Percentiles rank a stretch among this genome's conserved stretches.
These are phyloP conservation scores for Komagataella pastoris DNA, from an alignment of 805 yeast genomes.

Conservation along the genomic window DNA sequence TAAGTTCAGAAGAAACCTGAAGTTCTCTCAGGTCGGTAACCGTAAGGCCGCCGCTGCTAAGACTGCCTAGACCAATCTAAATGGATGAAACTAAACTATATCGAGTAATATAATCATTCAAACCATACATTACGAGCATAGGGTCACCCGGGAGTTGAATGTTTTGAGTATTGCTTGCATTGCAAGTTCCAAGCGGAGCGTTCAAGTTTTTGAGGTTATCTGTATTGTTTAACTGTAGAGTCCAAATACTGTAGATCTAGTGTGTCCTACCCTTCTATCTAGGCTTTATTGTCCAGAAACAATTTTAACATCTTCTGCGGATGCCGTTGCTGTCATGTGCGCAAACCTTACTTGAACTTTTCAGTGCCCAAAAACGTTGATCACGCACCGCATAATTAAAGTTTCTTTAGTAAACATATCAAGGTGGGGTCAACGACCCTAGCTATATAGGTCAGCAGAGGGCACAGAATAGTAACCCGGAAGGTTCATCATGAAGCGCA, in stretches of 20 bases:
- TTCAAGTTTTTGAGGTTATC: not conserved
- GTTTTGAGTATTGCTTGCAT: not conserved
- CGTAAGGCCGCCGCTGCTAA: slow-evolving; percentile 70
- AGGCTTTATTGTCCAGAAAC: not conserved
- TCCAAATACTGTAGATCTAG: not conserved
- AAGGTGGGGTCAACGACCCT: not conserved
- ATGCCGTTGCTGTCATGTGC: not conserved
- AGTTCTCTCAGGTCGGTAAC: slow-evolving; percentile 96
- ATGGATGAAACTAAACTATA: not conserved
- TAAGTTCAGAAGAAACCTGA: slow-evolving; percentile 99
- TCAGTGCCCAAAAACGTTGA: not conserved
- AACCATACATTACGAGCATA: too few species aligned
- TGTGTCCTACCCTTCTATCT: not conserved
- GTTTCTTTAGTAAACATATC: not conserved
- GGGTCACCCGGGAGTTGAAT: not conserved
- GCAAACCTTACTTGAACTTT: not conserved
- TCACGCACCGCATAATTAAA: not conserved
- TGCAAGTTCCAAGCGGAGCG: not conserved
- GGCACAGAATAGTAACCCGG: not conserved
- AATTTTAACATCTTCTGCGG: not conserved
- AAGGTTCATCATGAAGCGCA: not conserved
- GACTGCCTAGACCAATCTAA: not conserved
- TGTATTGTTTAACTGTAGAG: not conserved
- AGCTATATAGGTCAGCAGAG: not conserved
- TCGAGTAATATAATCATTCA: not conserved